These are phyloP conservation scores for Alternaria postmessia DNA, from an alignment of 2,329 filamentous ascomycete species.

Conservation along the genomic window DNA sequence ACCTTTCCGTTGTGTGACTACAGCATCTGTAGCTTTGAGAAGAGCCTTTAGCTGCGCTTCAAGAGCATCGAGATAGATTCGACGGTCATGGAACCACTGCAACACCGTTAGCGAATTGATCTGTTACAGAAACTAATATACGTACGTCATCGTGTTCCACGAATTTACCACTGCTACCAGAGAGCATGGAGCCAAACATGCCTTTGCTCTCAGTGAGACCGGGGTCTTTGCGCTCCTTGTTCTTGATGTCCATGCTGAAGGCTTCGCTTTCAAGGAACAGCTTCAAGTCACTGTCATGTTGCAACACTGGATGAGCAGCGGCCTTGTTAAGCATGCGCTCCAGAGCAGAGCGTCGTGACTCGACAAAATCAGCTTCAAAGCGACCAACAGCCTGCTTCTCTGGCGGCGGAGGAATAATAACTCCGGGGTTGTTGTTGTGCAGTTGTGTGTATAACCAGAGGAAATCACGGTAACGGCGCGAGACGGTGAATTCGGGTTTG, in stretches of 20 bases:
- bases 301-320: slow-evolving; percentile 84
- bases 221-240: slow-evolving; percentile 92
- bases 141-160: slow-evolving; percentile 95
- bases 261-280: slow-evolving; percentile 96
- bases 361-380: slow-evolving; percentile 96
- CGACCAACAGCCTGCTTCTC: slow-evolving; percentile 97
- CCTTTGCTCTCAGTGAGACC: slow-evolving; percentile 90
- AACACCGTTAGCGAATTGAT: slow-evolving; percentile 16
- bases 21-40: slow-evolving; percentile 91
- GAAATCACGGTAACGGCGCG: slow-evolving; percentile 93
- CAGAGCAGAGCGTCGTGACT: slow-evolving; percentile 86
- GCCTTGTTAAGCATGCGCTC: slow-evolving; percentile 99
- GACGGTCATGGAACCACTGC: slow-evolving; percentile 97
- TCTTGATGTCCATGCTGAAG: slow-evolving; percentile 96
- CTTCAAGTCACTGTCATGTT: slow-evolving; percentile 93
- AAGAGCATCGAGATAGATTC: slow-evolving; percentile 90
- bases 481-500: slow-evolving; percentile 90
- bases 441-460: slow-evolving; percentile 96
- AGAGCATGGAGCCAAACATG: slow-evolving; percentile 85
- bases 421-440: slow-evolving; percentile 91
- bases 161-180: slow-evolving; percentile 79
- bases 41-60: slow-evolving; percentile 90
- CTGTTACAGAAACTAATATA: slow-evolving; percentile 20
- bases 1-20: slow-evolving; percentile 89
- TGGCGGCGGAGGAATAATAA: slow-evolving; percentile 93